These are phyloP conservation scores for Neopestalotiopsis sp. DNA, from an alignment of 2,329 filamentous ascomycete genomes.

Conservation along the genomic window DNA sequence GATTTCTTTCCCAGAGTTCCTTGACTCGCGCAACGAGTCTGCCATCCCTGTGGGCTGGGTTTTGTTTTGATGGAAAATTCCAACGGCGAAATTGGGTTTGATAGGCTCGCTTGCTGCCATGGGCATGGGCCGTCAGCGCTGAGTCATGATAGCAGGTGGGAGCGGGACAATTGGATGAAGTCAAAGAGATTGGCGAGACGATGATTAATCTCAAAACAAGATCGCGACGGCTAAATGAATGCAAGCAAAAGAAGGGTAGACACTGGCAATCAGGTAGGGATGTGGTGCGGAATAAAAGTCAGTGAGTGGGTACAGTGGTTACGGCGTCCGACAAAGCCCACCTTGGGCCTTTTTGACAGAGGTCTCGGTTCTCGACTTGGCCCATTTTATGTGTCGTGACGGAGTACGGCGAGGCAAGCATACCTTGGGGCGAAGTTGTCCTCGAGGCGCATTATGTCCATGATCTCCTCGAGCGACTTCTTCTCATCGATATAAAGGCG, in stretches of 20 bases:
- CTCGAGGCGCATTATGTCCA: constrained; percentile 69
- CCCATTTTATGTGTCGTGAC: neutral
- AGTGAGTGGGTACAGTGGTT: constrained; percentile 1
- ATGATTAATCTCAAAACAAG: neutral
- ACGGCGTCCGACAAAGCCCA: constrained; percentile 14
- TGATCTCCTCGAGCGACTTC: constrained; percentile 75
- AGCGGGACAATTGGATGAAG: neutral
- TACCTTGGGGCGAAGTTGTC: constrained; percentile 76
- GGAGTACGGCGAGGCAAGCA: constrained; percentile 31
- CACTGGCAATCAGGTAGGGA: no score
- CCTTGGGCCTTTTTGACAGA: constrained; percentile 9
- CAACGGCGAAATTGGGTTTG: constrained; percentile 80
- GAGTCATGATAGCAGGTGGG: neutral
- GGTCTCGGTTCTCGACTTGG: neutral
- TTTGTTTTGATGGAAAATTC: constrained; percentile 79
- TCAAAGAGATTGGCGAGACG: neutral
- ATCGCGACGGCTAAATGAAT: no score
- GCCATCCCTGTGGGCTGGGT: constrained; percentile 73
- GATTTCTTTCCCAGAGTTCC: constrained; percentile 80
- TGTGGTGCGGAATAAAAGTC: neutral
- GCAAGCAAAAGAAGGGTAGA: neutral
- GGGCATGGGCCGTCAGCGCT: constrained; percentile 2
- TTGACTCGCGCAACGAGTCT: constrained; percentile 72
- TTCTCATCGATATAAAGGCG: constrained; percentile 80
- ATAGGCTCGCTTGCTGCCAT: constrained; percentile 72